Evolutionary conservation across 352 stramenopile genomes (phyloP).

Genomic region (Phytophthora hibernalis): DNA sequence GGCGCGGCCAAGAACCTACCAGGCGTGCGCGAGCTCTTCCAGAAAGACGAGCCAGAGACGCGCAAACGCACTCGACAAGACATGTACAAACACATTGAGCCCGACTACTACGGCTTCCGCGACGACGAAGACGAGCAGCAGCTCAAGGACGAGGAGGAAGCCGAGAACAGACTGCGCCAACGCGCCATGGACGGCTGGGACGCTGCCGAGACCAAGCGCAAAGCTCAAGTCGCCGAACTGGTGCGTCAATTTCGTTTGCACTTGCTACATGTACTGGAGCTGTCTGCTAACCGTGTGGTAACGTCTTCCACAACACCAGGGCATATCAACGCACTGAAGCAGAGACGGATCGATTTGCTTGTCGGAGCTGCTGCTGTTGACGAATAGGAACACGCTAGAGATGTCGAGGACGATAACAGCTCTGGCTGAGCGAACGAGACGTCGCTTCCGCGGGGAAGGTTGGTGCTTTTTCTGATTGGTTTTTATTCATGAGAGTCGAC

Average conservation of each 20-base stretch:
- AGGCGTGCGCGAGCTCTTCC: slow-evolving; percentile 95
- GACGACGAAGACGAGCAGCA: slow-evolving; percentile 72
- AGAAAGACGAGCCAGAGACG: slow-evolving; percentile 74
- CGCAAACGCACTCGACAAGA: slow-evolving; percentile 75
- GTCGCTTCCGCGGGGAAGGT: slow-evolving; percentile 15
- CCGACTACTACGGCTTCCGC: slow-evolving; percentile 83
- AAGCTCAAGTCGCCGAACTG: slow-evolving; percentile 45
- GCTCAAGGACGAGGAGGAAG: slow-evolving; percentile 53
- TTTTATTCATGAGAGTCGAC: slow-evolving; percentile 30
- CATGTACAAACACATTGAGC: slow-evolving; percentile 92
- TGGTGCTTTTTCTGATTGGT: slow-evolving; percentile 34
- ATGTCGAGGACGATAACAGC: slow-evolving; percentile 1
- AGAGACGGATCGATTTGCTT: slow-evolving; percentile 14
- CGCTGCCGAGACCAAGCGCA: slow-evolving; percentile 48
- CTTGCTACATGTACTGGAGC: background rate
- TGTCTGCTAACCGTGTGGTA: slow-evolving; percentile 11
- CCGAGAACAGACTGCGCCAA: slow-evolving; percentile 55
- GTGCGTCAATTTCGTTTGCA: slow-evolving; percentile 23
- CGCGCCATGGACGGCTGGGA: slow-evolving; percentile 70
- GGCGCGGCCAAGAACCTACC: slow-evolving; percentile 96
- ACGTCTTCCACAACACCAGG: slow-evolving; percentile 9
- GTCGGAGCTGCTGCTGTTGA: background rate
- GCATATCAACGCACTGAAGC: slow-evolving; percentile 20
- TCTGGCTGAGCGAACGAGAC: background rate
- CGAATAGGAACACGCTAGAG: slow-evolving; percentile 6